Evolutionary conservation across 1,284 basidiomycete genomes (phyloP).

Genomic region (Trametes polyzona): DNA sequence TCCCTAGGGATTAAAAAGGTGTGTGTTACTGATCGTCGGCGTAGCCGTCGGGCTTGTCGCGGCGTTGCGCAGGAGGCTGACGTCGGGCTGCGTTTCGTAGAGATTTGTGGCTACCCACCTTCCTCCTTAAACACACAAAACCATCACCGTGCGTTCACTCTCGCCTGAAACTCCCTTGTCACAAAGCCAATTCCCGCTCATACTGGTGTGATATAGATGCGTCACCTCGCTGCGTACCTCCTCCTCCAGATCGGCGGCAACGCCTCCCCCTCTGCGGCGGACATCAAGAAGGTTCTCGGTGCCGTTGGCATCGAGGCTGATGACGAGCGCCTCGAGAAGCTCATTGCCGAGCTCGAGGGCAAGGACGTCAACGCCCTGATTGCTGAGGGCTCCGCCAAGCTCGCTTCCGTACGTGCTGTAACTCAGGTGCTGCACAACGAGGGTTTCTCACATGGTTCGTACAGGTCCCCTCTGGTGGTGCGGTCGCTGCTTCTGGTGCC

Average conservation of each 20-base stretch:
- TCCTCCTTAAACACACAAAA: constrained; percentile 40
- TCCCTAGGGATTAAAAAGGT: constrained; percentile 87
- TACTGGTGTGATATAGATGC: constrained; percentile 65
- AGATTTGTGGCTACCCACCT: constrained; percentile 88
- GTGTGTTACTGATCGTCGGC: constrained; percentile 31
- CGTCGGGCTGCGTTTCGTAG: constrained; percentile 41
- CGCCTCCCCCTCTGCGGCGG: constrained; percentile 82
- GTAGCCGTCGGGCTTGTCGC: neutral
- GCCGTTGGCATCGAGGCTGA: constrained; percentile 93
- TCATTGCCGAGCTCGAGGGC: constrained; percentile 92
- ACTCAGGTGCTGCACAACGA: constrained; percentile 29
- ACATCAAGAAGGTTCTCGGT: constrained; percentile 89
- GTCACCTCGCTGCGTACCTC: constrained; percentile 97
- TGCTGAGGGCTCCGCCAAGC: constrained; percentile 89
- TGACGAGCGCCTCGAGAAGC: constrained; percentile 79
- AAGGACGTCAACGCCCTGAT: constrained; percentile 95
- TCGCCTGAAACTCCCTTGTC: constrained; percentile 1
- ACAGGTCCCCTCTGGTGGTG: constrained; percentile 84
- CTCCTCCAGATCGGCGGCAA: constrained; percentile 97
- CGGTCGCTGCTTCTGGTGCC: constrained; percentile 60
- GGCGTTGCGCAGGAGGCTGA: neutral
- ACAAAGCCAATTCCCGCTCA: neutral
- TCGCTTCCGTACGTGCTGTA: constrained; percentile 82
- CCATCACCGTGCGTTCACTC: constrained; percentile 45
- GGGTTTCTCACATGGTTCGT: constrained; percentile 24